A percentile compares a stretch with the other conserved stretches of the same genome.
Conservation (phyloP, 2,329 filamentous ascomycete species). For the Talaromyces sp. region DNA sequence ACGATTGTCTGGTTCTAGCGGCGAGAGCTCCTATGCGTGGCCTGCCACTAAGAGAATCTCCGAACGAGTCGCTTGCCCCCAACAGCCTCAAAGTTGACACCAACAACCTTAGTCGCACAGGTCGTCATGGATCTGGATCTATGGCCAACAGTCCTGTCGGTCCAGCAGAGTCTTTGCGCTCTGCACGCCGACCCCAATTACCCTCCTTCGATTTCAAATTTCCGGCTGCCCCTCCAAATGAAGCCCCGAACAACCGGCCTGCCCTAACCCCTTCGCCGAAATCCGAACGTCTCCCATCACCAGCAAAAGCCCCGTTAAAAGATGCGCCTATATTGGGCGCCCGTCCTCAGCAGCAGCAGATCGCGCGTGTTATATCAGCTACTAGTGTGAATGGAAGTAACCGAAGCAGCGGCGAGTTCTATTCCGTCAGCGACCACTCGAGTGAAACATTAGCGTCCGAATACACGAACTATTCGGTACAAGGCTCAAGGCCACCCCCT, state of each 20-base stretch:
- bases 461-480: conserved; percentile 60
- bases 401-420: conserved; percentile 91
- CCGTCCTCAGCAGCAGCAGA: conserved; percentile 41
- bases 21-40: conserved; percentile 39
- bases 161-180: conserved; percentile 44
- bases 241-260: conserved; percentile 24
- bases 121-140: conserved; percentile 26
- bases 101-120: conserved; percentile 31
- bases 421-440: conserved; percentile 91
- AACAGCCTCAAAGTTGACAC: conserved; percentile 37
- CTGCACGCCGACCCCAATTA: conserved; percentile 40
- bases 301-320: conserved; percentile 23
- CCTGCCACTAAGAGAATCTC: conserved; percentile 34
- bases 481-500: conserved; percentile 55
- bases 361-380: conserved; percentile 72
- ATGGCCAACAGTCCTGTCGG: conserved; percentile 37
- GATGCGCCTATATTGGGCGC: conserved; percentile 30
- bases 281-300: conserved; percentile 26
- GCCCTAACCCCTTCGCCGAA: conserved; percentile 33
- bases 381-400: conserved; percentile 78
- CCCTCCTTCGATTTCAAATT: conserved; percentile 59
- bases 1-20: conserved; percentile 21
- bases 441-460: conserved; percentile 91
- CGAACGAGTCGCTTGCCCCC: conserved; percentile 30
- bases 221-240: conserved; percentile 48